Percentiles rank a stretch among this genome's conserved stretches.
These are phyloP conservation scores for Asterophora lycoperdoides DNA, from an alignment of 768 basidiomycete genomes.

Conservation along the genomic window DNA sequence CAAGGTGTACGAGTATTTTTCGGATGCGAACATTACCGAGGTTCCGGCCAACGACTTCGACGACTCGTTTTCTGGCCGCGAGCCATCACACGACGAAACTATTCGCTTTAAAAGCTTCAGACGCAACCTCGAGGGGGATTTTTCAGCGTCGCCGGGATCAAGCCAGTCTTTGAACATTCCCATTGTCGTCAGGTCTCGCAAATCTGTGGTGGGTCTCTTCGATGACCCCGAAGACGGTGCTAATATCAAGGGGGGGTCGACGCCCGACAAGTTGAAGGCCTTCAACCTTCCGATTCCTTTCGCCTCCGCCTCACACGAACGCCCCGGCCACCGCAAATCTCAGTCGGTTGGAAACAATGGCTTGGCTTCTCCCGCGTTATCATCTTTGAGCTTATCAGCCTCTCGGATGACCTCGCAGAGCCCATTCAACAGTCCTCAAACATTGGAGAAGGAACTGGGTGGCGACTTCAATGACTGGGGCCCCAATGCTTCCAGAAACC, in stretches of 20 bases:
- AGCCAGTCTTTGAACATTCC: conserved; percentile 14
- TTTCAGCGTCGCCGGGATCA: conserved; percentile 16
- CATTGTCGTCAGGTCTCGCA: conserved; percentile 30
- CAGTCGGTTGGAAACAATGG: conserved; percentile 29
- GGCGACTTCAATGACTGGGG: conserved; percentile 45
- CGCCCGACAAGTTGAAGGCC: conserved; percentile 13
- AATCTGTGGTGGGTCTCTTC: conserved; percentile 63
- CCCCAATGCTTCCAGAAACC: conserved; percentile 33
- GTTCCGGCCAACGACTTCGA: conserved; percentile 34
- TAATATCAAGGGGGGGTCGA: conserved; percentile 15
- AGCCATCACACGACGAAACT: conserved; percentile 31
- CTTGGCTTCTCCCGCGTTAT: conserved; percentile 32
- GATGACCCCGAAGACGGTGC: conserved; percentile 28
- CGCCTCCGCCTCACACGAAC: conserved; percentile 28
- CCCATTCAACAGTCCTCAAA: conserved; percentile 20
- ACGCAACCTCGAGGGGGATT: conserved; percentile 35
- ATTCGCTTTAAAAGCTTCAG: conserved; percentile 48
- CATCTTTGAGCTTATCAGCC: conserved; percentile 27
- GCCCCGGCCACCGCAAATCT: conserved; percentile 18
- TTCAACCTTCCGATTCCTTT: conserved; percentile 27
- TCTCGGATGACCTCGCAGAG: conserved; percentile 20
- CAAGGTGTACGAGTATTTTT: conserved; percentile 64
- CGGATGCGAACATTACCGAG: conserved; percentile 49
- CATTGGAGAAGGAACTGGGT: conserved; percentile 58
- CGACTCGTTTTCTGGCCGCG: conserved; percentile 14